phyloP scores from a whole-genome alignment of 768 basidiomycete genomes.

The Suillus brevipes region DNA sequence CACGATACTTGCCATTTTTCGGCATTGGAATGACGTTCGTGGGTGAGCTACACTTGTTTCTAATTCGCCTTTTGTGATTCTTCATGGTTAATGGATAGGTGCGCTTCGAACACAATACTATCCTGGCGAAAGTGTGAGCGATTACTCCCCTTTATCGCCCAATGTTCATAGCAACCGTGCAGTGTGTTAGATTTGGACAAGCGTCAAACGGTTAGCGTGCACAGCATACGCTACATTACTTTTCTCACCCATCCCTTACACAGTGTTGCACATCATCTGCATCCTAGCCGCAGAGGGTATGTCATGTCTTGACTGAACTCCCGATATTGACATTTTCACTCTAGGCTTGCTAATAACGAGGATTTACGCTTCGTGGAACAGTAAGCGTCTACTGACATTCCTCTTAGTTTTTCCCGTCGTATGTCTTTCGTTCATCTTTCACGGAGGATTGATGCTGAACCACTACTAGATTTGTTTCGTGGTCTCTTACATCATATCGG shows the following conservation, averaged over 20 bases:
- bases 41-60: not conserved
- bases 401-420: not conserved
- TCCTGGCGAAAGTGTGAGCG: conserved; percentile 1
- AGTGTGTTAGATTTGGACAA: not conserved
- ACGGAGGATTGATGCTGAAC: not conserved
- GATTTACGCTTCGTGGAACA: not conserved
- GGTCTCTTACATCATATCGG: not conserved
- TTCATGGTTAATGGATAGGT: not conserved
- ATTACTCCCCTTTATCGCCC: not conserved
- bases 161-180: not conserved
- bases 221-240: not conserved
- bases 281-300: not conserved
- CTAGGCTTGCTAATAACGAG: not conserved
- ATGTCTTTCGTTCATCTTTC: not conserved
- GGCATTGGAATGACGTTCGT: not conserved
- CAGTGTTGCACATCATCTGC: conserved; percentile 1
- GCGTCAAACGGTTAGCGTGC: not conserved
- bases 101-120: conserved; percentile 1
- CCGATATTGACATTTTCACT: not conserved
- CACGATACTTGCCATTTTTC: not conserved
- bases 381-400: not conserved
- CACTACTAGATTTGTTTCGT: not conserved
- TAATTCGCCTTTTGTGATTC: not conserved
- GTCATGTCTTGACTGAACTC: not conserved
- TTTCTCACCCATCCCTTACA: not conserved